Conservation (phyloP, 306 rosid species). For the Cucurbita maxima region DNA sequence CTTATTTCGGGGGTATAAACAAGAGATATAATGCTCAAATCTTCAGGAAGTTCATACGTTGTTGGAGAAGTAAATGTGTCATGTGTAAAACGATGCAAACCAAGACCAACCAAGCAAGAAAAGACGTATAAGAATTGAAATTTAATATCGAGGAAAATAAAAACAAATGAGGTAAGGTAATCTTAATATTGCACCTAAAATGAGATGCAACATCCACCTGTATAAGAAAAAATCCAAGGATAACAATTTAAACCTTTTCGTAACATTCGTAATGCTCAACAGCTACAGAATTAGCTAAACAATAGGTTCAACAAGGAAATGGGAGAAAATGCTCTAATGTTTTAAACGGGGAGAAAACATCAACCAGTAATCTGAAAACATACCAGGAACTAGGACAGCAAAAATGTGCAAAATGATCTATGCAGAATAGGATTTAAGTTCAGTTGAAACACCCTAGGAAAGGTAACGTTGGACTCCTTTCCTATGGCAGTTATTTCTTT, state of each 20-base stretch:
- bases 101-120: neutral
- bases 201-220: neutral
- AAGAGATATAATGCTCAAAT: neutral
- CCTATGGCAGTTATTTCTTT: neutral
- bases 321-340: neutral
- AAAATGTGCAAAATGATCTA: neutral
- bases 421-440: neutral
- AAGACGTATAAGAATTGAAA: neutral
- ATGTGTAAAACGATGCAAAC: neutral
- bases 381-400: neutral
- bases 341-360: neutral
- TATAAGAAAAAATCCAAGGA: neutral
- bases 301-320: neutral
- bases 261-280: neutral
- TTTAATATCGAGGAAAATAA: neutral
- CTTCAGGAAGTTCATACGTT: neutral
- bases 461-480: neutral
- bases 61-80: neutral
- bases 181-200: neutral
- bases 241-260: neutral
- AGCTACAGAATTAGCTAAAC: neutral
- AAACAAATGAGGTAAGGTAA: neutral
- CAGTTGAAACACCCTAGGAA: neutral
- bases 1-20: neutral
- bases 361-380: neutral